phyloP scores from a whole-genome alignment of 768 basidiomycete species.

The Rhodotorula toruloides region DNA sequence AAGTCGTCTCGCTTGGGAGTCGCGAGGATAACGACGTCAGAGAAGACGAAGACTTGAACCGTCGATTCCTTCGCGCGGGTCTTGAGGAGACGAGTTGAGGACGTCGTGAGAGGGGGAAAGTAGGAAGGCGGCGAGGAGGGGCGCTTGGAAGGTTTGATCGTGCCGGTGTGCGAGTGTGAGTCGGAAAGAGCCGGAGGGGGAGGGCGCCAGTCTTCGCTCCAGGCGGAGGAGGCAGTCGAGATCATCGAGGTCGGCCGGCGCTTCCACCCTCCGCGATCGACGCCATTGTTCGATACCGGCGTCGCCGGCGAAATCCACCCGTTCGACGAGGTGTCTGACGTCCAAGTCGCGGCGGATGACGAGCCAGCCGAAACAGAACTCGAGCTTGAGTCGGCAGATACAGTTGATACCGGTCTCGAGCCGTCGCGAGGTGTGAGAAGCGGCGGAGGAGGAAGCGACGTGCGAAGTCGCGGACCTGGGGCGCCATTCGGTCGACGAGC shows the following conservation, averaged over 20 bases:
- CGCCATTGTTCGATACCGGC: background rate
- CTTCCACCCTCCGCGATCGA: too few relatives aligned
- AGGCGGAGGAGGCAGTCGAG: slow-evolving; percentile 7
- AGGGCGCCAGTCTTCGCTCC: background rate
- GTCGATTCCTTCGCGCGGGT: slow-evolving; percentile 36
- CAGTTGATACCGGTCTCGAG: slow-evolving; percentile 19
- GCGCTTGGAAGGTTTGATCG: too few relatives aligned
- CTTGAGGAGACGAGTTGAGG: slow-evolving; percentile 21
- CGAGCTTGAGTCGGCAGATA: slow-evolving; percentile 27
- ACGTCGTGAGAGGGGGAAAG: too few relatives aligned
- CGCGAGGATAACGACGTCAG: slow-evolving; percentile 64
- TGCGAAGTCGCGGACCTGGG: too few relatives aligned
- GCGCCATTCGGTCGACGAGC: too few relatives aligned
- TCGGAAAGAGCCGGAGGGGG: background rate
- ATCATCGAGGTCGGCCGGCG: background rate
- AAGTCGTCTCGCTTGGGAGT: background rate
- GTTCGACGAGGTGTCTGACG: background rate
- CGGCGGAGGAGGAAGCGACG: background rate
- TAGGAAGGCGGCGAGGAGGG: too few relatives aligned
- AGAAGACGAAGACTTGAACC: slow-evolving; percentile 56
- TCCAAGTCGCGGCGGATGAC: background rate
- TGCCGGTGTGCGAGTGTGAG: too few relatives aligned
- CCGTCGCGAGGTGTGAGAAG: background rate
- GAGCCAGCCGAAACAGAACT: background rate
- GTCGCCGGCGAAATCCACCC: background rate